These are phyloP conservation scores for Alternaria postmessia DNA, from an alignment of 2,329 filamentous ascomycete species.

Conservation along the genomic window DNA sequence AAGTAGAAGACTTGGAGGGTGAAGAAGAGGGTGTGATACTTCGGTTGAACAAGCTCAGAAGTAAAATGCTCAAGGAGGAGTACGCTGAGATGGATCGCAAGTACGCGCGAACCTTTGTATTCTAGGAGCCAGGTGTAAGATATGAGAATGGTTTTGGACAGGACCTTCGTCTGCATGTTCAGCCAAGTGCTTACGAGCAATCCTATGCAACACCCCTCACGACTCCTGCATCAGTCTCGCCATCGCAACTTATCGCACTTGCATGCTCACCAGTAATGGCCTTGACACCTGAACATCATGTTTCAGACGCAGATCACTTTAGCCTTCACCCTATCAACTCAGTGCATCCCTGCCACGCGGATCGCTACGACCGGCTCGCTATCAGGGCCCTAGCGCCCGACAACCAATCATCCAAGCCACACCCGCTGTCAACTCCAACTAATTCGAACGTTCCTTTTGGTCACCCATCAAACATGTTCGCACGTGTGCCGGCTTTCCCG, in stretches of 20 bases:
- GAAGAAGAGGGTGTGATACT: slow-evolving; percentile 48
- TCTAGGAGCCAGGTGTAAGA: slow-evolving; percentile 27
- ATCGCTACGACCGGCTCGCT: slow-evolving; percentile 19
- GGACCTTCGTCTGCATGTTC: neutral
- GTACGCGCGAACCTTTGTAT: slow-evolving; percentile 47
- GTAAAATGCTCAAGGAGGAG: slow-evolving; percentile 44
- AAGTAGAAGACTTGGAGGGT: slow-evolving; percentile 43
- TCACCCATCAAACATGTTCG: neutral
- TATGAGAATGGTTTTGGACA: neutral
- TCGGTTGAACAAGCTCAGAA: slow-evolving; percentile 45
- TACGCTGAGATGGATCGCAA: slow-evolving; percentile 48
- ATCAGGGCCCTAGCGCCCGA: slow-evolving; percentile 12
- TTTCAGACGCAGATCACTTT: slow-evolving; percentile 15
- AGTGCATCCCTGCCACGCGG: slow-evolving; percentile 13
- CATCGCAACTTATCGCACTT: neutral
- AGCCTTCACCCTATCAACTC: slow-evolving; percentile 20
- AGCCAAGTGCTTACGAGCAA: neutral
- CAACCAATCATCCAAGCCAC: slow-evolving; percentile 24
- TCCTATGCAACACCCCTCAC: neutral
- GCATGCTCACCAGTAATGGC: neutral
- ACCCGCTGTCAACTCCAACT: slow-evolving; percentile 9
- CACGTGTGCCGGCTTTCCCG: slow-evolving; percentile 10
- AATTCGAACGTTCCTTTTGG: slow-evolving; percentile 5
- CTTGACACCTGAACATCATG: neutral
- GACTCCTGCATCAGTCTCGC: neutral